Conservation (phyloP, 345 rosid genomes). For the Gossypium australe region DNA sequence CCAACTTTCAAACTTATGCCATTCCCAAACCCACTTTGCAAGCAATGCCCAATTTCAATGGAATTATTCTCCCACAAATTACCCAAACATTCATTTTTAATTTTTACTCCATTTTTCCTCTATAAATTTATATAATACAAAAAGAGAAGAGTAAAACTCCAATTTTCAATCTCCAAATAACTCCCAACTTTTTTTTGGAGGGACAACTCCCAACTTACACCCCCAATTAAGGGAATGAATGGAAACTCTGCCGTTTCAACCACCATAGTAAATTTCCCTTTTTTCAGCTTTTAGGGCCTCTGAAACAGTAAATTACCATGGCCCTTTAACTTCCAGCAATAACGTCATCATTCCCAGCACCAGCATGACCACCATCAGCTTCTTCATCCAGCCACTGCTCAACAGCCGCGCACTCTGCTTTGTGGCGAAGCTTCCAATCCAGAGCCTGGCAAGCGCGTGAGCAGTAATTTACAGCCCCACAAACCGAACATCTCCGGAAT, state of each 20-base stretch:
- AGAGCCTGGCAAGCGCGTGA: constrained; percentile 97
- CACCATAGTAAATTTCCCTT: background rate
- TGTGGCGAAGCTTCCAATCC: constrained; percentile 92
- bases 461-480: constrained; percentile 90
- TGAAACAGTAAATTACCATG: background rate
- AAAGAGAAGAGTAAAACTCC: background rate
- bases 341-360: constrained; percentile 30
- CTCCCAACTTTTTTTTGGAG: background rate
- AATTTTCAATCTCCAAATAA: background rate
- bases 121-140: background rate
- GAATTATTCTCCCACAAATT: background rate
- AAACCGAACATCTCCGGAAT: constrained; percentile 86
- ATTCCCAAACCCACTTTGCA: background rate
- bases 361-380: constrained; percentile 29
- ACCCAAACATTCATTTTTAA: background rate
- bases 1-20: background rate
- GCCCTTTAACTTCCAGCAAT: constrained; percentile 36
- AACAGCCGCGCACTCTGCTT: constrained; percentile 71
- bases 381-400: constrained; percentile 60
- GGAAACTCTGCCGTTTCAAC: background rate
- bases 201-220: background rate
- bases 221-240: background rate
- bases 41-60: background rate
- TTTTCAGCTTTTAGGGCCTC: background rate
- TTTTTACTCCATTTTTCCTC: constrained; percentile 6